phyloP scores from a whole-genome alignment of 345 rosid species.

The Linum tenue region DNA sequence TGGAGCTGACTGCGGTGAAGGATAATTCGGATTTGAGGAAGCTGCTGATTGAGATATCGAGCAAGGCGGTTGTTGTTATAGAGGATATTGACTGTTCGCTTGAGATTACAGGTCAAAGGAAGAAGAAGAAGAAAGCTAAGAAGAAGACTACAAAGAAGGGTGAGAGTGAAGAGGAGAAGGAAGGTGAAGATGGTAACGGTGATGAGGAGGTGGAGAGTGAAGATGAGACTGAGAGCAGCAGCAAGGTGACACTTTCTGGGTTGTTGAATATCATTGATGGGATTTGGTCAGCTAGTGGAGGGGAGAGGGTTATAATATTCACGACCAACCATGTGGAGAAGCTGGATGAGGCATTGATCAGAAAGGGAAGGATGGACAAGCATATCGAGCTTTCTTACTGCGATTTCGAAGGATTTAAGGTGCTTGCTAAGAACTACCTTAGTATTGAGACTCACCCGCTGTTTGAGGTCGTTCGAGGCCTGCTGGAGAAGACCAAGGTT shows the following conservation, averaged over 20 bases:
- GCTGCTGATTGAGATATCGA: neutral
- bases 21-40: neutral
- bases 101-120: neutral
- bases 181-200: neutral
- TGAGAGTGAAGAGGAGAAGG: neutral
- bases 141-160: no score
- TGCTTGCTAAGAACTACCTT: neutral
- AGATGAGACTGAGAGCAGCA: neutral
- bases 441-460: no score
- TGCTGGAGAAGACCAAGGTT: no score
- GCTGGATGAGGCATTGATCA: neutral
- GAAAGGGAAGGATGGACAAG: slow-evolving; percentile 1
- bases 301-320: slow-evolving; percentile 1
- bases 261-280: neutral
- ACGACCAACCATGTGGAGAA: neutral
- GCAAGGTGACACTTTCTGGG: neutral
- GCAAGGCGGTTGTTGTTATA: neutral
- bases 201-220: neutral
- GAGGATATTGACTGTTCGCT: slow-evolving; percentile 6
- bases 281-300: neutral
- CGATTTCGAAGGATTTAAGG: neutral
- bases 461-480: no score
- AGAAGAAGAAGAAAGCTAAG: neutral
- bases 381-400: neutral
- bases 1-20: slow-evolving; percentile 2